phyloP scores from a whole-genome alignment of 345 rosid genomes.

The Rhizophora apiculata region DNA sequence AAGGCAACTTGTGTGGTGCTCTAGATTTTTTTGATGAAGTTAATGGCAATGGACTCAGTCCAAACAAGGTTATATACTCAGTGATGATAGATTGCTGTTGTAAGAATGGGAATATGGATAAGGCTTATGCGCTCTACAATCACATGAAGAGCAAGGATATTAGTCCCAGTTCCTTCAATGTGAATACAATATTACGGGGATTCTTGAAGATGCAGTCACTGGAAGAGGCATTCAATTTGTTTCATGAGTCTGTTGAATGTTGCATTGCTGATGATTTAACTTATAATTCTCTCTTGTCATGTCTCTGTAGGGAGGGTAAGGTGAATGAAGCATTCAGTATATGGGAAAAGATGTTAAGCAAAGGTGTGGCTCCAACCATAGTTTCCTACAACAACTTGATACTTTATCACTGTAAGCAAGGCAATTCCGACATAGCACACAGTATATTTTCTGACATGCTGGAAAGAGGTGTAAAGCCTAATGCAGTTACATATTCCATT shows the following conservation, averaged over 20 bases:
- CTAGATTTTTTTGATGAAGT: constrained; percentile 53
- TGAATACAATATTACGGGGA: constrained; percentile 52
- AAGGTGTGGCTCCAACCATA: constrained; percentile 37
- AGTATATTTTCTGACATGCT: constrained; percentile 44
- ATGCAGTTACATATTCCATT: constrained; percentile 49
- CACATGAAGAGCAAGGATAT: constrained; percentile 57
- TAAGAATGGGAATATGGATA: constrained; percentile 50
- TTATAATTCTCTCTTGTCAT: constrained; percentile 49
- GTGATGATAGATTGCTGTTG: constrained; percentile 67
- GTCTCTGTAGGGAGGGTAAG: constrained; percentile 52
- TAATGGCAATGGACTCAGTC: constrained; percentile 53
- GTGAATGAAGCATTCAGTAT: constrained; percentile 49
- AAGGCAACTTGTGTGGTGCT: constrained; percentile 47
- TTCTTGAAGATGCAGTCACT: constrained; percentile 37
- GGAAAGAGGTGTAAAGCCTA: constrained; percentile 54
- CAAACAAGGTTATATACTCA: constrained; percentile 54
- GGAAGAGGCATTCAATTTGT: constrained; percentile 47
- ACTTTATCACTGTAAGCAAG: constrained; percentile 44
- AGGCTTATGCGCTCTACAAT: constrained; percentile 52
- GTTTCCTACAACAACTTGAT: constrained; percentile 68
- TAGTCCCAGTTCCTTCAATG: constrained; percentile 41
- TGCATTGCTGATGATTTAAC: constrained; percentile 52
- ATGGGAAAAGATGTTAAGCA: constrained; percentile 56
- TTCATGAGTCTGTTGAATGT: constrained; percentile 54
- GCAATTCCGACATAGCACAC: constrained; percentile 47